These are phyloP conservation scores for Silene vulgaris DNA, from an alignment of 179 eudicot genomes.

Conservation along the genomic window DNA sequence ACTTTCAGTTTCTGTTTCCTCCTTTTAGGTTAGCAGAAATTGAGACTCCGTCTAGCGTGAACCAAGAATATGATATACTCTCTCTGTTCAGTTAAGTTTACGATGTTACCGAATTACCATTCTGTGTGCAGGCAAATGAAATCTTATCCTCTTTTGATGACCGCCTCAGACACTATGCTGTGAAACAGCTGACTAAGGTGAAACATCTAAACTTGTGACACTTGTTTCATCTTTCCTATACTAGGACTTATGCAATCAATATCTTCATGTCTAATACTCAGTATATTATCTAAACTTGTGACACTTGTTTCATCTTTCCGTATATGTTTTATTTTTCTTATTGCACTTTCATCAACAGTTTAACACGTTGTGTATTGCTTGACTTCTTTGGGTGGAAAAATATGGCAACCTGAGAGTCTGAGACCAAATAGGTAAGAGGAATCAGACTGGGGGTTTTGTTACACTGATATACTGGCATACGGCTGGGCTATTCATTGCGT, in stretches of 20 bases:
- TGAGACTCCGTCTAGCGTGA: not conserved
- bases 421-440: not conserved
- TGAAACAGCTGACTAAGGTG: conserved; percentile 78
- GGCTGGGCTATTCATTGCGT: too few species aligned
- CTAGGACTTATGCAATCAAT: not conserved
- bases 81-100: not conserved
- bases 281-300: too few species aligned
- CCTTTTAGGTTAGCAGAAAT: not conserved
- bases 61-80: too few species aligned
- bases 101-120: conserved; percentile 6
- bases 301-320: too few species aligned
- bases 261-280: not conserved
- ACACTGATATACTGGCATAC: too few species aligned
- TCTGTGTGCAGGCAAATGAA: conserved; percentile 71
- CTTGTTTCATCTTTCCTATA: not conserved
- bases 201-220: conserved; percentile 11
- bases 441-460: too few species aligned
- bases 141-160: conserved; percentile 94
- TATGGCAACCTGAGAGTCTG: not conserved
- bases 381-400: not conserved
- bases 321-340: too few species aligned
- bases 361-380: not conserved
- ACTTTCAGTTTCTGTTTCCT: not conserved
- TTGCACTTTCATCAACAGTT: not conserved
- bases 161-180: conserved; percentile 82